phyloP scores from a whole-genome alignment of 768 basidiomycete species.

The Pholiota molesta region DNA sequence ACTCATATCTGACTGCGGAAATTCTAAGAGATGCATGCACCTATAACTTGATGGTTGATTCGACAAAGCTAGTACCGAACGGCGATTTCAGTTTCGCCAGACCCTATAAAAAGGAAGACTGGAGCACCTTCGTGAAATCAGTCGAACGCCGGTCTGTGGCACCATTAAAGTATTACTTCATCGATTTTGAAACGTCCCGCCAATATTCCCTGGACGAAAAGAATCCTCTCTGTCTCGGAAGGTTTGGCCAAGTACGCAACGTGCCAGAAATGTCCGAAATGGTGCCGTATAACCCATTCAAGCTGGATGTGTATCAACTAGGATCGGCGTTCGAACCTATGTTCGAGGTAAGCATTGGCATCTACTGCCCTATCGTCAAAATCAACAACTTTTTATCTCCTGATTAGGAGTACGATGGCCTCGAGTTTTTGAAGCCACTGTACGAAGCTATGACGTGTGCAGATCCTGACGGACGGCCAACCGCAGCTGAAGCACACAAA shows the following conservation, averaged over 20 bases:
- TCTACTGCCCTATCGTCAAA: too few relatives aligned
- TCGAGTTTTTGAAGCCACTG: too few relatives aligned
- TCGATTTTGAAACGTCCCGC: slow-evolving; percentile 28
- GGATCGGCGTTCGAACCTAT: slow-evolving; percentile 18
- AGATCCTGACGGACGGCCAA: too few relatives aligned
- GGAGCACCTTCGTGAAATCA: not conserved
- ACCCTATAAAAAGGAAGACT: not conserved
- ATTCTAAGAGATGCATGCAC: slow-evolving; percentile 13
- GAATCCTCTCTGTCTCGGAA: slow-evolving; percentile 5
- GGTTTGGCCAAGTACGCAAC: slow-evolving; percentile 23
- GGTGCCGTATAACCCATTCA: slow-evolving; percentile 31
- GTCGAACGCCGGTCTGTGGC: slow-evolving; percentile 20
- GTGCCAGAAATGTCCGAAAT: slow-evolving; percentile 28
- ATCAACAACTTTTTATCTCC: too few relatives aligned
- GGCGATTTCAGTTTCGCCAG: slow-evolving; percentile 7
- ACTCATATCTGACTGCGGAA: too few relatives aligned
- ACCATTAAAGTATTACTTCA: slow-evolving; percentile 30
- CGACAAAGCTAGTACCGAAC: slow-evolving; percentile 12
- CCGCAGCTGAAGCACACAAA: too few relatives aligned
- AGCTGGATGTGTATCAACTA: slow-evolving; percentile 30
- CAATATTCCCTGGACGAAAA: slow-evolving; percentile 3
- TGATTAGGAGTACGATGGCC: too few relatives aligned
- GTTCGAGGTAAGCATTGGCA: not conserved
- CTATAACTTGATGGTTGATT: slow-evolving; percentile 21
- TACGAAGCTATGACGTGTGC: too few relatives aligned